Percentiles rank a stretch among this genome's conserved stretches.
phyloP scores from a whole-genome alignment of 140 eudicot genomes.

The Cichorium intybus region DNA sequence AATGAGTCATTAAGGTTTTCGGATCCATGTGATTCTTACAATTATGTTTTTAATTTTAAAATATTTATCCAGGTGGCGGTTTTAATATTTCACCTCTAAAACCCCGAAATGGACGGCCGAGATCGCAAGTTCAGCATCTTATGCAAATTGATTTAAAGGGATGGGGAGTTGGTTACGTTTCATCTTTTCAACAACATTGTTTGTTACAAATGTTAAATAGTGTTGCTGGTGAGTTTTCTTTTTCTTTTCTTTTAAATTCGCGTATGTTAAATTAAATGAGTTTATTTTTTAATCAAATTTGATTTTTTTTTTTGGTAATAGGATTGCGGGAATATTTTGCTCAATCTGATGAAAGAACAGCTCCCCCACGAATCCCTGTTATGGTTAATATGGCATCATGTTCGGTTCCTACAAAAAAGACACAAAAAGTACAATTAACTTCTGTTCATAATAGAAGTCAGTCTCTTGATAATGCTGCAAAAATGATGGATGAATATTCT shows the following conservation, averaged over 20 bases:
- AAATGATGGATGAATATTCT: slow-evolving; percentile 86
- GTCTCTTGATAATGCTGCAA: slow-evolving; percentile 74
- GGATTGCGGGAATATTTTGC: slow-evolving; percentile 94
- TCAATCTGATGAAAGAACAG: slow-evolving; percentile 84
- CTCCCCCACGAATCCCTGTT: slow-evolving; percentile 91
- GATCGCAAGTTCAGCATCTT: slow-evolving; percentile 94
- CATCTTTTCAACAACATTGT: slow-evolving; percentile 95
- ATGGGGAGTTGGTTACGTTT: slow-evolving; percentile 93
- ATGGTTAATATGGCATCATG: slow-evolving; percentile 94
- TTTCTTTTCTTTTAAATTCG: background rate
- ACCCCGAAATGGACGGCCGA: slow-evolving; percentile 88
- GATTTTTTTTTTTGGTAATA: slow-evolving; percentile 20
- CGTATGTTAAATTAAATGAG: background rate
- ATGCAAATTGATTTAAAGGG: slow-evolving; percentile 98
- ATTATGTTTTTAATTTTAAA: slow-evolving; percentile 3
- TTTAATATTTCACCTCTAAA: slow-evolving; percentile 88
- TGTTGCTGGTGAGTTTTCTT: slow-evolving; percentile 74
- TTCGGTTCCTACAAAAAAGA: slow-evolving; percentile 59
- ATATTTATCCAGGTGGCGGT: slow-evolving; percentile 76
- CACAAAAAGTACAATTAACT: slow-evolving; percentile 44
- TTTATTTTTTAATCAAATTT: background rate
- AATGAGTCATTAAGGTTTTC: background rate
- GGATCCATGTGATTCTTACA: slow-evolving; percentile 10
- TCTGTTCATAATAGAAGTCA: slow-evolving; percentile 57
- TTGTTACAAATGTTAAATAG: slow-evolving; percentile 93